Conservation (phyloP, 805 yeast genomes). For the Grigorovia humatica region DNA sequence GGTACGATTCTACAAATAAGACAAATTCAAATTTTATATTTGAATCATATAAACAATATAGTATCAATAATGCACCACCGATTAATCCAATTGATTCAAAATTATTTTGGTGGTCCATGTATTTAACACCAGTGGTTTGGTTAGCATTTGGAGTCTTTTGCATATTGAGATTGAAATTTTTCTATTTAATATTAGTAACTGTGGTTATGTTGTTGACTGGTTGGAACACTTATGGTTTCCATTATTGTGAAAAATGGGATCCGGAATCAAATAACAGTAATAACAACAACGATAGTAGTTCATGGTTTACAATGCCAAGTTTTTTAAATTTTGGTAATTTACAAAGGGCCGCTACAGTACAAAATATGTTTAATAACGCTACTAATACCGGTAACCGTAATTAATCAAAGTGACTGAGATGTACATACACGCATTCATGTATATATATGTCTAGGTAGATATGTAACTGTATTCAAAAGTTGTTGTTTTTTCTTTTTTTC, state of each 20-base stretch:
- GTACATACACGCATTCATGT: background rate
- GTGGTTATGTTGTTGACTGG: slow-evolving; percentile 64
- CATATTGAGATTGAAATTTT: slow-evolving; percentile 61
- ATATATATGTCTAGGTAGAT: background rate
- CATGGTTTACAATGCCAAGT: slow-evolving; percentile 25
- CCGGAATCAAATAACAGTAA: slow-evolving; percentile 12
- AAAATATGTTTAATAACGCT: slow-evolving; percentile 15
- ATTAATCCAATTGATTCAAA: slow-evolving; percentile 89
- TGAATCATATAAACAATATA: slow-evolving; percentile 29
- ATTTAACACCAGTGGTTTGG: slow-evolving; percentile 73
- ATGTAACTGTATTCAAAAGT: no score
- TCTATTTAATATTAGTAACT: slow-evolving; percentile 49
- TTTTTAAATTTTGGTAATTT: slow-evolving; percentile 11
- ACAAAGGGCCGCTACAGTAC: background rate
- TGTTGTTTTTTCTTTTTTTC: no score
- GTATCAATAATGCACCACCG: slow-evolving; percentile 27
- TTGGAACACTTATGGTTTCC: slow-evolving; percentile 83
- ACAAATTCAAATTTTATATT: slow-evolving; percentile 21
- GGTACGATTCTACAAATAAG: slow-evolving; percentile 63
- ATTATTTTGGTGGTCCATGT: slow-evolving; percentile 75
- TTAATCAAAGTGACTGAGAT: no score
- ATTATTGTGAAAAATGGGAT: slow-evolving; percentile 86
- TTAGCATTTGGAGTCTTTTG: slow-evolving; percentile 64
- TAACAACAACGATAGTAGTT: slow-evolving; percentile 6
- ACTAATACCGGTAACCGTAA: slow-evolving; percentile 11